These are phyloP conservation scores for Chlamydomonas sp. DNA, from an alignment of 139 green algal genomes.

Conservation along the genomic window DNA sequence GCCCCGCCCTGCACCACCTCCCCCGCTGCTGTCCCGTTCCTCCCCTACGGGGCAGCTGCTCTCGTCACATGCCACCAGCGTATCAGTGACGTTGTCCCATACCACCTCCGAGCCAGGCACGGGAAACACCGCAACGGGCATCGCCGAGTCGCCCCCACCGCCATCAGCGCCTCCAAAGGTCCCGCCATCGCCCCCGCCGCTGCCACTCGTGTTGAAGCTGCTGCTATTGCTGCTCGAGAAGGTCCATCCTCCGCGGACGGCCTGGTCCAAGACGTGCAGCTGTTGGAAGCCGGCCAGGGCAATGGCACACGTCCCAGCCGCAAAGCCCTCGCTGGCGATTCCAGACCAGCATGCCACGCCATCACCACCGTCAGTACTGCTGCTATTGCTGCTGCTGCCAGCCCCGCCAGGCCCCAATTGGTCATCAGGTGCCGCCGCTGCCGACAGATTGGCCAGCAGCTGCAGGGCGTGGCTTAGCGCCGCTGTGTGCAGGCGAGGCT, in stretches of 20 bases:
- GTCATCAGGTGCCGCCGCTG: not conserved
- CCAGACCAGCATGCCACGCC: not conserved
- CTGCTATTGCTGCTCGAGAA: no score
- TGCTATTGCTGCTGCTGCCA: no score
- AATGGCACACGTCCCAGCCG: not conserved
- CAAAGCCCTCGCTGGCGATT: not conserved
- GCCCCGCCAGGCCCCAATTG: no score
- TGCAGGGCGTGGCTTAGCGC: not conserved
- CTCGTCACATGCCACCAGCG: not conserved
- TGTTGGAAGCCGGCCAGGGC: not conserved
- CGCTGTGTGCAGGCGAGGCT: not conserved
- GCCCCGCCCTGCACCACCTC: not conserved
- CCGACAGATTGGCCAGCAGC: not conserved
- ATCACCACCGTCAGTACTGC: not conserved
- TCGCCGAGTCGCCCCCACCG: no score
- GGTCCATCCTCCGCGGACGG: no score
- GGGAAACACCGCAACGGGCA: not conserved
- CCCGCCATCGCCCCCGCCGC: no score
- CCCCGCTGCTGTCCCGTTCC: not conserved
- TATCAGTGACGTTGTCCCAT: not conserved
- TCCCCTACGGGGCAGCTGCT: not conserved
- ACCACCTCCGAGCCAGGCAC: constrained; percentile 1
- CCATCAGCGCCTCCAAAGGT: not conserved
- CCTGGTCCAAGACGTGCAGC: not conserved
- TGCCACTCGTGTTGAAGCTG: not conserved